Conservation (phyloP, 768 basidiomycete genomes). For the Suillus ampliporus region DNA sequence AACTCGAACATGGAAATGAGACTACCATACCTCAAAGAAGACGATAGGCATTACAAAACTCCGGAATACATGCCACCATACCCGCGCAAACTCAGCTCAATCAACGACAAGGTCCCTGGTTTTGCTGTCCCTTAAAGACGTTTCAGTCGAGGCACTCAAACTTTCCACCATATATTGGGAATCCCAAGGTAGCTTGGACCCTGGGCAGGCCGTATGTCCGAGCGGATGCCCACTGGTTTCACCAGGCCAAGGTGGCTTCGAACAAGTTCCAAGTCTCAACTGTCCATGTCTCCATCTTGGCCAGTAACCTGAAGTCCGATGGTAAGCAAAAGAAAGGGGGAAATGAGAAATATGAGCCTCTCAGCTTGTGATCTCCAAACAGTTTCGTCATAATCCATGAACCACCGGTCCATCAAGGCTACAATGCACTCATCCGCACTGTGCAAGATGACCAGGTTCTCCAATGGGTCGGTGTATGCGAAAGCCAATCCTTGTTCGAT, state of each 20-base stretch:
- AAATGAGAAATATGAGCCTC: slow-evolving; percentile 54
- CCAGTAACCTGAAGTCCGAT: slow-evolving; percentile 60
- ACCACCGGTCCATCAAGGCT: slow-evolving; percentile 99
- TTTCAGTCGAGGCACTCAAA: slow-evolving; percentile 94
- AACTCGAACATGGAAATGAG: not conserved
- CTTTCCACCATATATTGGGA: slow-evolving; percentile 97
- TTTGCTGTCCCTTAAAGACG: slow-evolving; percentile 74
- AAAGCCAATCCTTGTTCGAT: slow-evolving; percentile 80
- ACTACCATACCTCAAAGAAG: slow-evolving; percentile 76
- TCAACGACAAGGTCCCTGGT: slow-evolving; percentile 77
- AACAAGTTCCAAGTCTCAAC: slow-evolving; percentile 92
- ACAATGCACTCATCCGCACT: slow-evolving; percentile 97
- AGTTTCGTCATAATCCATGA: slow-evolving; percentile 93
- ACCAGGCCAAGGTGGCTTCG: slow-evolving; percentile 90
- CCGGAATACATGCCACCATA: slow-evolving; percentile 87
- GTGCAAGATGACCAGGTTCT: slow-evolving; percentile 85
- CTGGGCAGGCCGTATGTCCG: slow-evolving; percentile 94
- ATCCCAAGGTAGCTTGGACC: slow-evolving; percentile 96
- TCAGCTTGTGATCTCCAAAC: slow-evolving; percentile 86
- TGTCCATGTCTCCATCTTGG: slow-evolving; percentile 87
- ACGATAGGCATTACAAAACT: slow-evolving; percentile 82
- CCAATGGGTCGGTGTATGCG: slow-evolving; percentile 95
- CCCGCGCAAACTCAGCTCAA: slow-evolving; percentile 68
- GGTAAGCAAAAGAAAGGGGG: slow-evolving; percentile 4
- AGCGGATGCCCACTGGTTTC: slow-evolving; percentile 99